Base-by-base conservation (phyloP, 2,329 filamentous ascomycete species). In the Sporothrix dimorphospora region DNA sequence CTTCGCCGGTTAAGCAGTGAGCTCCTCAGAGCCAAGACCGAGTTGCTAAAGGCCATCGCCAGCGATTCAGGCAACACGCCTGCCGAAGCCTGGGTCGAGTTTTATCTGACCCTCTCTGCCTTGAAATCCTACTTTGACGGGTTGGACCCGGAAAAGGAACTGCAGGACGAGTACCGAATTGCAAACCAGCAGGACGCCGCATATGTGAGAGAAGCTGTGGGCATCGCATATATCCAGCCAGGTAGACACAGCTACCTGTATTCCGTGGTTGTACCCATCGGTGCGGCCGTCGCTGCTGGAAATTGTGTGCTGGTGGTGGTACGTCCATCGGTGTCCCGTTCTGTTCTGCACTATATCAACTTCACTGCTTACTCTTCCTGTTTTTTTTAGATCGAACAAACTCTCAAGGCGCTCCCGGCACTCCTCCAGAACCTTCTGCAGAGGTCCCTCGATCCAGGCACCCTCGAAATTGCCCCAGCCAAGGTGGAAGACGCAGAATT, bases 241-340 rank as follows among this genome's bases (percentile, higher is more conserved):
- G 77, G 77, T 3, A 73, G 73, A 4, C 77, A 80, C 55, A 79
- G 77, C 11, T 74, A 76, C 19, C 74, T 82, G 21, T 82, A 79
- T 73, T 80, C 79, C 0, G 73, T 79, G 14, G 63, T 82, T 2
- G 74, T 75, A 2, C 76, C 80, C 2, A 51, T 82, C 42, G 77
- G 77, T 2, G 79, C 80, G 5, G 81, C 81, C 7, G 73, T 83
- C n/a, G 75, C 79, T 3, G 80, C 79, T 3, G 81, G 81, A 0
- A 81, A 81, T 59, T 80, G 79, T 68, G 77, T 81, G 5, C 72
- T 80, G 24, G 51, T 82, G 3, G 79, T 82, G 76, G 78, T 80
- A 47, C 6, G 72, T 38, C n/a, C n/a, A 5, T n/a, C n/a, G n/a
- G n/a, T 27, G 14, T 19, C 24, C 27, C 24, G 12, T 45, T 69